Evolutionary conservation across 169 alveolate species (phyloP).

Genomic region (Plasmodium gonderi): DNA sequence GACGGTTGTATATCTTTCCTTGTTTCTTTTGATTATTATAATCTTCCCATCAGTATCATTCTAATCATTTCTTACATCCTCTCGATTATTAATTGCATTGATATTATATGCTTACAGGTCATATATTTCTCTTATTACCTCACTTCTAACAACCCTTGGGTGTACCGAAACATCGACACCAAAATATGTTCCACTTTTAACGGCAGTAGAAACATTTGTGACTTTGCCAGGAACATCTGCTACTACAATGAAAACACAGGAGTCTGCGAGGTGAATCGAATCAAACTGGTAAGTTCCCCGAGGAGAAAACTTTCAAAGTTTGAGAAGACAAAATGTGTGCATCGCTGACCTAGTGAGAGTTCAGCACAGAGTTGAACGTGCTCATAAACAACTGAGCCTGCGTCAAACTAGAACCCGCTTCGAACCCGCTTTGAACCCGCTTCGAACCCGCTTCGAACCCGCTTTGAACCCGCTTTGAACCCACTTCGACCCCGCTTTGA

Average conservation of each 20-base stretch:
- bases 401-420: not conserved
- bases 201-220: slow-evolving; percentile 42
- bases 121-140: slow-evolving; percentile 20
- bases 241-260: slow-evolving; percentile 12
- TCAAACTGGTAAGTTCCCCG: slow-evolving; percentile 49
- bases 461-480: not conserved
- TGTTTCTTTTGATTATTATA: slow-evolving; percentile 15
- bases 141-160: slow-evolving; percentile 28
- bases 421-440: not conserved
- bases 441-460: not conserved
- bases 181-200: slow-evolving; percentile 61
- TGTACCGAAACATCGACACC: slow-evolving; percentile 26
- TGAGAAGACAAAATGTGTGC: not conserved
- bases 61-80: slow-evolving; percentile 33
- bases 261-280: slow-evolving; percentile 34
- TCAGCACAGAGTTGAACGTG: not conserved
- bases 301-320: too few species aligned
- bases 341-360: too few species aligned
- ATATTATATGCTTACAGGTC: slow-evolving; percentile 15
- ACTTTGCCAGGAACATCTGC: slow-evolving; percentile 35
- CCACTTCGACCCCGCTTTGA: not conserved
- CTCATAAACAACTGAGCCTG: not conserved
- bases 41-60: slow-evolving; percentile 32
- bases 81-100: slow-evolving; percentile 48
- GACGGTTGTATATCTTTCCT: slow-evolving; percentile 63